Evolutionary conservation across 805 yeast genomes (phyloP).

Genomic region (Kazachstania viticola): DNA sequence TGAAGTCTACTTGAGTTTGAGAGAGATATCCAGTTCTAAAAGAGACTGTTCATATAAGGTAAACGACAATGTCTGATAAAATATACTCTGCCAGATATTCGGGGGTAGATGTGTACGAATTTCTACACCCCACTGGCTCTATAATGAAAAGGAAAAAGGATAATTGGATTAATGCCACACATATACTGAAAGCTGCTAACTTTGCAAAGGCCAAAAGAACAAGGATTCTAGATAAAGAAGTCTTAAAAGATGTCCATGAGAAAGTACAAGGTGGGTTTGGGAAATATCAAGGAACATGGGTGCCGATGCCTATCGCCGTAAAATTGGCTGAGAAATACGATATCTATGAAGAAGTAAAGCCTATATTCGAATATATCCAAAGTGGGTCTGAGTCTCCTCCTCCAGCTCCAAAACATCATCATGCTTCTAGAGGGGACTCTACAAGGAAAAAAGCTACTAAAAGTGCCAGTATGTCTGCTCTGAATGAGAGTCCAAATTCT

Average conservation of each 20-base stretch:
- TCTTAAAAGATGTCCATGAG: conserved; percentile 78
- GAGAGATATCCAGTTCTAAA: too few relatives aligned
- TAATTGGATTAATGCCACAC: conserved; percentile 90
- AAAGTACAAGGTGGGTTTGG: conserved; percentile 97
- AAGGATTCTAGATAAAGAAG: conserved; percentile 82
- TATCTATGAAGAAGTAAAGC: conserved; percentile 50
- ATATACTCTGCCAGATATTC: conserved; percentile 70
- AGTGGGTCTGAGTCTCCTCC: conserved; percentile 39
- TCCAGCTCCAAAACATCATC: conserved; percentile 56
- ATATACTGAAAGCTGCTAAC: conserved; percentile 82
- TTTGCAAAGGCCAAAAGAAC: conserved; percentile 92
- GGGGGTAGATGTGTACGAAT: conserved; percentile 76
- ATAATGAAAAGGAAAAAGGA: conserved; percentile 68
- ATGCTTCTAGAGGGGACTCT: conserved; percentile 40
- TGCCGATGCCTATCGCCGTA: conserved; percentile 66
- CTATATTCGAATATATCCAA: conserved; percentile 52
- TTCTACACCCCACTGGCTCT: conserved; percentile 52
- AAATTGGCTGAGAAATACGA: conserved; percentile 54
- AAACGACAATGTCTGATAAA: conserved; percentile 25
- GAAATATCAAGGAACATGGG: conserved; percentile 95
- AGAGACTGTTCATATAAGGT: too few relatives aligned
- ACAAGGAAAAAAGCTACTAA: conserved; percentile 19
- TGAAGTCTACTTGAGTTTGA: too few relatives aligned
- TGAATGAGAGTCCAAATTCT: conserved; percentile 8
- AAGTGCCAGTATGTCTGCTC: conserved; percentile 16